Conservation (phyloP, 805 yeast species). For the Grigorovia humatica region DNA sequence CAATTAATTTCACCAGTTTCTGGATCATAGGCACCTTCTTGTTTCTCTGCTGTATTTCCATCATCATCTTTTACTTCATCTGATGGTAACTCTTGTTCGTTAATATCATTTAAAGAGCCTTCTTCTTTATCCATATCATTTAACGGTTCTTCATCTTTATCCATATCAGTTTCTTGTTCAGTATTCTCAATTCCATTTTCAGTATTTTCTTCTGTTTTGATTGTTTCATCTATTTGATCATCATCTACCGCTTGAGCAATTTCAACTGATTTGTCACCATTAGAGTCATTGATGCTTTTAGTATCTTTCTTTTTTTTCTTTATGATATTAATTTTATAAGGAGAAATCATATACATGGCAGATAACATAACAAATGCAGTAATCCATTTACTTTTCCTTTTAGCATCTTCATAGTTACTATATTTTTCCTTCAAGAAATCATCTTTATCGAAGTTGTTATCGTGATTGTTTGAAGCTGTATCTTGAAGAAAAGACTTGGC, state of each 20-base stretch:
- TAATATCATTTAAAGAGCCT: neutral
- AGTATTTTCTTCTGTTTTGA: neutral
- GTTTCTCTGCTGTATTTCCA: conserved; percentile 13
- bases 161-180: neutral
- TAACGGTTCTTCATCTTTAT: neutral
- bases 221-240: neutral
- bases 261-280: neutral
- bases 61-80: conserved; percentile 55
- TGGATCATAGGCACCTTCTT: conserved; percentile 76
- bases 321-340: neutral
- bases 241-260: neutral
- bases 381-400: neutral
- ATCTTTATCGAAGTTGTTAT: neutral
- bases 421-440: neutral
- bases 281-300: neutral
- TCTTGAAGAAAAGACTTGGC: neutral
- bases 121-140: neutral
- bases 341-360: neutral
- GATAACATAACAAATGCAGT: neutral
- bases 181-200: neutral
- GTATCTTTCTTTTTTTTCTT: neutral
- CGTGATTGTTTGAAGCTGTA: neutral
- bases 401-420: neutral
- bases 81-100: conserved; percentile 40
- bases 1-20: conserved; percentile 98